Evolutionary conservation across 208 protist species (phyloP).

Genomic region (Trypanosoma rangeli): DNA sequence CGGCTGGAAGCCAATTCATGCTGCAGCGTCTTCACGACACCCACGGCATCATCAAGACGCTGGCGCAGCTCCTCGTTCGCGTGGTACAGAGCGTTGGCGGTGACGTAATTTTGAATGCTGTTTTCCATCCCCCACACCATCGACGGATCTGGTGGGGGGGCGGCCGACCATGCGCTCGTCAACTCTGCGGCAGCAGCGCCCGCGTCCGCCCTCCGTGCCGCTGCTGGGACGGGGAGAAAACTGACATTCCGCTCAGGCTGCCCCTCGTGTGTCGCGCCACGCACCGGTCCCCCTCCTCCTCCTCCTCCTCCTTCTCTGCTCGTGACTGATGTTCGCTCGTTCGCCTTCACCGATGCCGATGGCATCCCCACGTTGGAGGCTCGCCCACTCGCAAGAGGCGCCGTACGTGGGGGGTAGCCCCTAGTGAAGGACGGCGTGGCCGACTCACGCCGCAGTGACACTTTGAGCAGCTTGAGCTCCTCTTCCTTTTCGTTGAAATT

Average conservation of each 20-base stretch:
- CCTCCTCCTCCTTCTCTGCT: not conserved
- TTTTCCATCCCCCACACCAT: slow-evolving; percentile 90
- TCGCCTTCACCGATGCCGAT: not conserved
- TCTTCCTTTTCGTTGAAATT: slow-evolving; percentile 66
- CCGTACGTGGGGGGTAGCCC: not conserved
- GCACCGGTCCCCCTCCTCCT: not conserved
- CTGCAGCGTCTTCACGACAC: slow-evolving; percentile 63
- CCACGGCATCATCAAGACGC: slow-evolving; percentile 70
- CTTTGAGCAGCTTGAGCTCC: slow-evolving; percentile 76
- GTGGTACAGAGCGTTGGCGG: slow-evolving; percentile 80
- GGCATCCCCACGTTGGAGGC: not conserved
- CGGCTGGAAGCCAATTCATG: slow-evolving; percentile 67
- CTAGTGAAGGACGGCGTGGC: slow-evolving; percentile 2
- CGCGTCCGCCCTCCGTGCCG: slow-evolving; percentile 23
- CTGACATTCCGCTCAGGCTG: slow-evolving; percentile 20
- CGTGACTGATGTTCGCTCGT: not conserved
- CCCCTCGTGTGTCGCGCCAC: not conserved
- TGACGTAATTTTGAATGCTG: slow-evolving; percentile 77
- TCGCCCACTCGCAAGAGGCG: not conserved
- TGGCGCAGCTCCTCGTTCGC: slow-evolving; percentile 86
- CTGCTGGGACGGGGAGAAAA: slow-evolving; percentile 53
- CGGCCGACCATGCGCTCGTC: slow-evolving; percentile 37
- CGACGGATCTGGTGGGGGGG: slow-evolving; percentile 67
- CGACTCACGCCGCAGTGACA: slow-evolving; percentile 47
- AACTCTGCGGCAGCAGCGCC: slow-evolving; percentile 10